Evolutionary conservation across 2,329 filamentous ascomycete species (phyloP).

Genomic region (Tolypocladium guangdongense): DNA sequence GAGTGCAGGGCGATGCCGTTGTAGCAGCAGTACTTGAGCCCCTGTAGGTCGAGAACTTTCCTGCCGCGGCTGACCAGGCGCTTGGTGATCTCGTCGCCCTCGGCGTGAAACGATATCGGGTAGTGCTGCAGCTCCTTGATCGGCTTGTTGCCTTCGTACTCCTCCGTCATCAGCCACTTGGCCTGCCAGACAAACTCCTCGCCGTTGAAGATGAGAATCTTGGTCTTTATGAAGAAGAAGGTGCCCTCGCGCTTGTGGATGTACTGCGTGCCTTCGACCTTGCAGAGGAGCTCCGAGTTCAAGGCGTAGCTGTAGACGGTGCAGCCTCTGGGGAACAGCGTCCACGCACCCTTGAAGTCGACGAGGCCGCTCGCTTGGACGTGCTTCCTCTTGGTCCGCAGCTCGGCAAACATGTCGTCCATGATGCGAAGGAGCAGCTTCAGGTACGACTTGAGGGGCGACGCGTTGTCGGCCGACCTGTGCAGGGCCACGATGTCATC

Average conservation of each 20-base stretch:
- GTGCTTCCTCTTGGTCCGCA: slow-evolving; percentile 22
- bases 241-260: slow-evolving; percentile 2
- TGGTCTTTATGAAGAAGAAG: slow-evolving; percentile 16
- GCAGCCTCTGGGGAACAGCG: slow-evolving; percentile 28
- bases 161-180: slow-evolving; percentile 16
- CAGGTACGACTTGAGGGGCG: slow-evolving; percentile 25
- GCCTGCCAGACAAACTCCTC: slow-evolving; percentile 29
- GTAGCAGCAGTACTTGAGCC: slow-evolving; percentile 29
- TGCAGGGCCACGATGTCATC: slow-evolving; percentile 27
- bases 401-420: slow-evolving; percentile 31
- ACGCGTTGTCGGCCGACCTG: slow-evolving; percentile 11
- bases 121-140: slow-evolving; percentile 27
- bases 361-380: slow-evolving; percentile 27
- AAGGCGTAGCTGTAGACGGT: slow-evolving; percentile 26
- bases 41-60: slow-evolving; percentile 30
- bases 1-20: slow-evolving; percentile 25
- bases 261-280: slow-evolving; percentile 24
- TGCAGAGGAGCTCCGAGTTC: slow-evolving; percentile 30
- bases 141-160: slow-evolving; percentile 28
- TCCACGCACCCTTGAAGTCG: slow-evolving; percentile 31
- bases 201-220: slow-evolving; percentile 28
- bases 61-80: slow-evolving; percentile 23
- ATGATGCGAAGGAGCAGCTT: slow-evolving; percentile 28
- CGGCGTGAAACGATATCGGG: slow-evolving; percentile 22
- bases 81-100: slow-evolving; percentile 15